Conservation (phyloP, 108 stramenopile species). For the Cyclotella cryptica region DNA sequence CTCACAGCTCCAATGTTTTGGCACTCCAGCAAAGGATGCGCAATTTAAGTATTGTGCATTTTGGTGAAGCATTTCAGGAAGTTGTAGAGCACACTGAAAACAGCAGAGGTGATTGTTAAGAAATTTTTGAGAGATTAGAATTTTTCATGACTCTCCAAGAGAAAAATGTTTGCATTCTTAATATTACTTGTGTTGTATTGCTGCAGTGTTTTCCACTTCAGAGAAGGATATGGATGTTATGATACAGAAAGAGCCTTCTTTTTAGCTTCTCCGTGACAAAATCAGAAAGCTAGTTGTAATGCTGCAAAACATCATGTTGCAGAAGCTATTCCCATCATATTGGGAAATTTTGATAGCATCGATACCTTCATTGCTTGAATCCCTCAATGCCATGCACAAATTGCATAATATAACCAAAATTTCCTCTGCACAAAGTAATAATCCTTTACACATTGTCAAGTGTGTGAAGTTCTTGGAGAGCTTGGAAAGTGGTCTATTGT, state of each 20-base stretch:
- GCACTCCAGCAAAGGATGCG: constrained; percentile 20
- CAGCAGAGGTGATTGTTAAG: constrained; percentile 12
- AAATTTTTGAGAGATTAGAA: too few relatives aligned
- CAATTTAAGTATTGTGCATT: constrained; percentile 20
- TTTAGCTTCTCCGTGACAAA: constrained; percentile 26
- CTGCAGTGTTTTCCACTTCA: constrained; percentile 18
- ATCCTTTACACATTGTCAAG: constrained; percentile 1
- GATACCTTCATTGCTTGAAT: constrained; percentile 9
- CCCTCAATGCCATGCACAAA: neutral
- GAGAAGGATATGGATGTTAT: constrained; percentile 21
- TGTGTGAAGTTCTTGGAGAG: neutral
- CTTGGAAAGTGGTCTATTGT: constrained; percentile 12
- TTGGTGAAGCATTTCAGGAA: constrained; percentile 27
- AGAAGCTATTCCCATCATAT: constrained; percentile 7
- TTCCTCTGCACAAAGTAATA: constrained; percentile 2
- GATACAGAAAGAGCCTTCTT: constrained; percentile 10
- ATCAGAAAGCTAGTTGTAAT: constrained; percentile 19
- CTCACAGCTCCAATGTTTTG: constrained; percentile 23
- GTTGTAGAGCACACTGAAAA: constrained; percentile 26
- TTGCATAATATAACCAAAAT: neutral
- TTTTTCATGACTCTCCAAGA: too few relatives aligned
- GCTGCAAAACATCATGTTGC: neutral
- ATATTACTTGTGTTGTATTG: constrained; percentile 38
- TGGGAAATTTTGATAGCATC: neutral
- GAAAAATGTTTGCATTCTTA: too few relatives aligned